A percentile compares a stretch with the other conserved stretches of the same genome.
These are phyloP conservation scores for Neurospora cerealis DNA, from an alignment of 495 filamentous ascomycete genomes.

Conservation along the genomic window DNA sequence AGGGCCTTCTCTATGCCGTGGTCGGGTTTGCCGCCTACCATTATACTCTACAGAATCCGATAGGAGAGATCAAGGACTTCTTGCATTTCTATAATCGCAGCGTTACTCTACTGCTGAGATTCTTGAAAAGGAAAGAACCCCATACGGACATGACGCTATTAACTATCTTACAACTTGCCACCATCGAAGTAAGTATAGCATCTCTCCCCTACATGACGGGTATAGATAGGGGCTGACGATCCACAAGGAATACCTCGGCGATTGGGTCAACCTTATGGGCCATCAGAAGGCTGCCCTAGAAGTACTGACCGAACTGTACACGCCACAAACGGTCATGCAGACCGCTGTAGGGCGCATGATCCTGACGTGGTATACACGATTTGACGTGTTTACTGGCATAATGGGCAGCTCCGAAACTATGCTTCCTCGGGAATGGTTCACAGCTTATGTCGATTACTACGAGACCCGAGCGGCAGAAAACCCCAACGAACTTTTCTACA, in stretches of 20 bases:
- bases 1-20: slow-evolving; percentile 79
- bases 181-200: slow-evolving; percentile 64
- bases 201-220: background rate
- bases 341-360: slow-evolving; percentile 58
- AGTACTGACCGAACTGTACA: slow-evolving; percentile 67
- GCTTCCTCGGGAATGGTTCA: slow-evolving; percentile 74
- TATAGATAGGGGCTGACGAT: slow-evolving; percentile 5
- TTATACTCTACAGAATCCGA: slow-evolving; percentile 54
- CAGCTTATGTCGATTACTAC: slow-evolving; percentile 52
- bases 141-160: slow-evolving; percentile 68
- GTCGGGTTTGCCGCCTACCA: slow-evolving; percentile 91
- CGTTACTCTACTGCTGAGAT: slow-evolving; percentile 62
- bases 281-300: slow-evolving; percentile 86
- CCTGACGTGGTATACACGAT: slow-evolving; percentile 79
- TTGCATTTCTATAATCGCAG: slow-evolving; percentile 85
- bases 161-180: slow-evolving; percentile 85
- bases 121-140: slow-evolving; percentile 55
- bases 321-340: slow-evolving; percentile 64
- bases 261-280: slow-evolving; percentile 84
- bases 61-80: slow-evolving; percentile 69
- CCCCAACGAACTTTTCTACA: slow-evolving; percentile 54
- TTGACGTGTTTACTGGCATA: slow-evolving; percentile 76
- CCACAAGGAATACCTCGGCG: slow-evolving; percentile 82
- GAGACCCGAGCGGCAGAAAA: slow-evolving; percentile 44
- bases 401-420: slow-evolving; percentile 69